Base-by-base conservation (phyloP, 2,329 filamentous ascomycete species). In the Myriosclerotinia curreyana region DNA sequence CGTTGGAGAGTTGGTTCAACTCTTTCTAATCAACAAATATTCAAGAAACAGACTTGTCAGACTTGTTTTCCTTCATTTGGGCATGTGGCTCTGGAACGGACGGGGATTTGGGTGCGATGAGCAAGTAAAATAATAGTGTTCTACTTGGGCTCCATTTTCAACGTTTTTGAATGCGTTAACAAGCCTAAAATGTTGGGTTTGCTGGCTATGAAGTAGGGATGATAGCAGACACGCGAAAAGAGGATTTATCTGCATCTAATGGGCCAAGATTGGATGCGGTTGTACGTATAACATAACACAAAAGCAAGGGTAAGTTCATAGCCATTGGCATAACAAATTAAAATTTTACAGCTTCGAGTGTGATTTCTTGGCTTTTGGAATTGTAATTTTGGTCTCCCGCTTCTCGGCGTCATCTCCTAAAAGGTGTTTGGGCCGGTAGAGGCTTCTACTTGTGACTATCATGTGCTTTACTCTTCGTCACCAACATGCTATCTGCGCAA, bases 31-130 rank as follows among this genome's bases (percentile, higher is more conserved):
- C 42, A 48, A 14, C 8, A 34, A 59, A 34, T 25, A 59, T 59
- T 46, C 42, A 59, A 59, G 55, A 38, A 59, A 49, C 55, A 59
- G 55, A 59, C 55, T 48, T 49, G 55, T 48, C 55, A 59, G 31
- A 36, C 42, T 48, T 48, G 3, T 36, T 48, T 59, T 14, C 25
- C 28, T n/a, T 59, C 25, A 34, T 48, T 17, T 48, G 42, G 55
- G 42, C 31, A 14, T 20, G 42, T 59, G 42, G 31, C 28, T 48
- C n/a, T 28, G 42, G 31, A 46, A 34, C 14, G 31, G 44, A 34
- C 17, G 31, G 42, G 55, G 25, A 53, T 53, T n/a, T 36, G 50
- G 50, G 20, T 22, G 42, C 14, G n/a, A 49, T 17, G 42, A 48
- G 20, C 42, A 22, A 36, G 44, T 17, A 14, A 36, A 22, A 59